Base-by-base conservation (phyloP, 495 filamentous ascomycete genomes). In the Xylaria cubensis region DNA sequence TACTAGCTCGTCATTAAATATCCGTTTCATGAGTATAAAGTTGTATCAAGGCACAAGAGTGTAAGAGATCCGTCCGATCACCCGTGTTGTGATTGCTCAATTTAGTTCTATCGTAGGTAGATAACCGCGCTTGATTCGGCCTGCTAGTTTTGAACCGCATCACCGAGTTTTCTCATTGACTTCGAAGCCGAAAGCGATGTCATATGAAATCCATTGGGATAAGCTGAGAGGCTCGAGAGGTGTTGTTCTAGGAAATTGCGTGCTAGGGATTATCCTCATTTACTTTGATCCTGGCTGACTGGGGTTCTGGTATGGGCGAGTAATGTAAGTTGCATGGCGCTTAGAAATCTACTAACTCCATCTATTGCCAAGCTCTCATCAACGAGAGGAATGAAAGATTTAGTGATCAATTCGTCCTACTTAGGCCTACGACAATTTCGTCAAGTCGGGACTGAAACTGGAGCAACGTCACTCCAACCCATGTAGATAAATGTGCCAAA, bases 221-320 rank as follows among this genome's bases (percentile, higher is more conserved):
- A 24, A 63, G 61, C 36, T 63, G 61, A 26, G 61, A 42, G 19
- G 3, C n/a, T n/a, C 44, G 61, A 26, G 61, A 42, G 19, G 3
- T 32, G 41, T 44, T 29, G 59, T 24, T 13, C 41, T 32, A 24
- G 12, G 39, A 1, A 42, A 64, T 50, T 64, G 41, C 62, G 62
- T 34, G 62, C 15, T 8, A 10, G 41, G 50, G 41, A 64, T 41
- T 64, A 64, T 46, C 42, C 26, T 64, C 62, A 48, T 64, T 46
- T 64, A 42, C 62, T 34, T 3, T 64, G 24, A 48, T n/a, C 62
- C 39, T n/a, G 62, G 62, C 26, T 19, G 62, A 48, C 62, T 64
- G 62, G 62, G 62, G 62, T 63, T 64, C 26, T 48, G 15, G 13
- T 4, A 50, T 24, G 26, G 21, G 42, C 32, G 42, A 26, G 41